Evolutionary conservation across 257 asterid species (phyloP), one percentile per base, ranked within the genome.

Genomic region (Euphrasia confusa): DNA sequence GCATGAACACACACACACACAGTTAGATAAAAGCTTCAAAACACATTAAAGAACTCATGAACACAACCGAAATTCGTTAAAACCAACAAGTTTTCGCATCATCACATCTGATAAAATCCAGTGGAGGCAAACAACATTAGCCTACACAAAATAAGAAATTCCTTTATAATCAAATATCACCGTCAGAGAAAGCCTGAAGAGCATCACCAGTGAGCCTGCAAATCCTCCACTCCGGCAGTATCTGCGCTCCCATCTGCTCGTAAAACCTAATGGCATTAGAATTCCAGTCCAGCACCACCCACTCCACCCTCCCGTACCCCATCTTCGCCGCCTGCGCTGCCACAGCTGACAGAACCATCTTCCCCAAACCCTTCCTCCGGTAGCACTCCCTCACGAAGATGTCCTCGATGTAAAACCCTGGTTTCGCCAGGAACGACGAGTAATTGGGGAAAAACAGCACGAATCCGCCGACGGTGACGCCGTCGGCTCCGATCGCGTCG

Each of bases 231-330:
- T 89, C 99, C 12, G 84, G 89, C 67, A 77, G 44, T 17, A 92
- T 57, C 73, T 86, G 58, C 4, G 97, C 96, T 33, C 96, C 96
- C 88, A 89, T 86, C 72, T 79, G 81, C 83, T 89, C 94, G 54
- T 86, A 92, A 58, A 92, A 92, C 48, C 60, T 52, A 0, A 88
- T 75, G 18, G 96, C 96, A 64, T 78, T 84, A 58, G 56, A 74
- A 37, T 91, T 91, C 95, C 96, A 84, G 61, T 89, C 96, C 26
- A 86, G 80, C 52, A 86, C 97, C 72, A 84, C 97, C 99, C 97
- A 88, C 63, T 91, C 98, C 74, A 90, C 95, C 40, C 94, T 79
- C 14, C 90, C 96, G 27, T 80, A 83, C 47, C 95, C 95, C 94
- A 89, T 83, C 78, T 80, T 86, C 37, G 97, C 88, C 35, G 97